Evolutionary conservation across 768 basidiomycete species (phyloP).

Genomic region (Flagelloscypha sp.): DNA sequence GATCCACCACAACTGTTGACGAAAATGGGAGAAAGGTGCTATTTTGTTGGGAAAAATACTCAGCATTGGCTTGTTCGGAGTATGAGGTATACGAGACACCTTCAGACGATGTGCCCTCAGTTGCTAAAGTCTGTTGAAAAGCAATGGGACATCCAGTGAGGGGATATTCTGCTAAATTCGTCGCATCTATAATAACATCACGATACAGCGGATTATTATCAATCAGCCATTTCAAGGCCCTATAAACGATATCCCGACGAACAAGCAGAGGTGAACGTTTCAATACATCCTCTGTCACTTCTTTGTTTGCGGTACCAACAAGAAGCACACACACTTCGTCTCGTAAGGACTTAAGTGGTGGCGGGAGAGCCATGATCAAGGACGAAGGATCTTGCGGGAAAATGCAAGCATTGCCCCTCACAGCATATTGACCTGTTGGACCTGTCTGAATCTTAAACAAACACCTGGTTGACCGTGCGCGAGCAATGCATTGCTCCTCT

Average conservation of each 20-base stretch:
- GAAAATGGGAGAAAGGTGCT: slow-evolving; percentile 4
- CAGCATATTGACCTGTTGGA: slow-evolving; percentile 13
- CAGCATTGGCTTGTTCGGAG: slow-evolving; percentile 10
- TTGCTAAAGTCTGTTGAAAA: slow-evolving; percentile 2
- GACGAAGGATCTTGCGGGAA: slow-evolving; percentile 13
- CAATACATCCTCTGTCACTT: slow-evolving; percentile 10
- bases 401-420: slow-evolving; percentile 15
- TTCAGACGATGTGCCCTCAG: not conserved
- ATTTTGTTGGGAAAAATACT: slow-evolving; percentile 5
- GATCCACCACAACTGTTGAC: slow-evolving; percentile 10
- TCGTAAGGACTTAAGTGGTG: slow-evolving; percentile 7
- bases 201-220: slow-evolving; percentile 11
- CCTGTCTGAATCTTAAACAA: slow-evolving; percentile 12
- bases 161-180: slow-evolving; percentile 9
- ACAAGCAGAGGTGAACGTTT: slow-evolving; percentile 11
- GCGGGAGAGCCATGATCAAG: slow-evolving; percentile 8
- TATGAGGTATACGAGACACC: slow-evolving; percentile 7
- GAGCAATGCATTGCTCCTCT: slow-evolving; percentile 15
- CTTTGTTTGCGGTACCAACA: slow-evolving; percentile 12
- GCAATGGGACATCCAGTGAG: slow-evolving; percentile 9
- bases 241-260: slow-evolving; percentile 2
- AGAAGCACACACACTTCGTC: slow-evolving; percentile 16
- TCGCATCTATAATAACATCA: slow-evolving; percentile 7
- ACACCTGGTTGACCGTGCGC: slow-evolving; percentile 10
- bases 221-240: slow-evolving; percentile 8